Evolutionary conservation across 2,329 filamentous ascomycete species (phyloP), one percentile per base, ranked within the genome.

Genomic region (Emergomyces africanus): DNA sequence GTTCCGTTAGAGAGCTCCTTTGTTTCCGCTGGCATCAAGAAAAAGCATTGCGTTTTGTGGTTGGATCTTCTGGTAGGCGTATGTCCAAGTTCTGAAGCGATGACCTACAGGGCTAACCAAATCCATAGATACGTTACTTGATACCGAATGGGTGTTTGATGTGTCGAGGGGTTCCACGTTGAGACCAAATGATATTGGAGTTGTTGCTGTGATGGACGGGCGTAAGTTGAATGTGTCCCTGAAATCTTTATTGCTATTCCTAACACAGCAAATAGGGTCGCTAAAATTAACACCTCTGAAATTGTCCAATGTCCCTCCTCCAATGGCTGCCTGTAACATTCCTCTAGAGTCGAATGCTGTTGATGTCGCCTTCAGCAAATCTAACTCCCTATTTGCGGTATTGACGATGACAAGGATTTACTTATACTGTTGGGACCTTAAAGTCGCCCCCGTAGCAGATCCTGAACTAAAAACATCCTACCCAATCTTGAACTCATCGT

Each of bases 211-310:
- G 5, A 84, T 96, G 48, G 94, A 97, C 71, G 94, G 94, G 18
- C 81, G 77, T 77, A 71, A 71, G 79, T 74, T 15, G 48, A 37
- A 28, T 25, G 10, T 41, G 15, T 49, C 12, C 60, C 10, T 28
- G 58, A 49, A 49, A 49, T 55, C 30, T 23, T 15, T 35, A 44
- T 39, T 41, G 50, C 56, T 20, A 12, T 35, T 39, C 46, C 64
- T 69, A 59, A 68, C 62, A 58, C 75, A 54, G 50, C 60, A 15
- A n/a, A 20, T 62, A 81, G 78, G 72, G 63, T 82, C 70, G 2
- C 73, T 97, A 60, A 95, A 95, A 69, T 72, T 97, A 51, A 97
- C 94, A 0, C 90, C 94, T 0, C 81, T 99, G 64, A 81, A 88
- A 62, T 81, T 86, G 55, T 88, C 90, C 14, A 95, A 94, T 66